Conservation (phyloP, 106 monocot genomes). For the Dendrobium huoshanense region DNA sequence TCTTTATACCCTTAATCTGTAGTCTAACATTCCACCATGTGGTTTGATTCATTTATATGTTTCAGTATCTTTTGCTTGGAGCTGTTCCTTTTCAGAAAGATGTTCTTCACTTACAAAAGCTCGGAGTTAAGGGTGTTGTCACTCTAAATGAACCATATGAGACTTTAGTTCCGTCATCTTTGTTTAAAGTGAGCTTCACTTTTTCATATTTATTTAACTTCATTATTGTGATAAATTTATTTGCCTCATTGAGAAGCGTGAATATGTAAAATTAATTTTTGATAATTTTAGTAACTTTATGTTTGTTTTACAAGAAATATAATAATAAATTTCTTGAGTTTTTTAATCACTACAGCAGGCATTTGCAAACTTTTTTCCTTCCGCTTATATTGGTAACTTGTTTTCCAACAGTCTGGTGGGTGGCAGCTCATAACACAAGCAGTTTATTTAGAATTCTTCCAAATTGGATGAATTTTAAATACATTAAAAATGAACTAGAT, state of each 20-base stretch:
- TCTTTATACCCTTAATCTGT: not conserved
- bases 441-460: too few species aligned
- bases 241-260: not conserved
- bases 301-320: not conserved
- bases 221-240: not conserved
- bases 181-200: constrained; percentile 36
- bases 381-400: not conserved
- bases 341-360: not conserved
- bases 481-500: too few species aligned
- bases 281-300: not conserved
- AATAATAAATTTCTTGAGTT: not conserved
- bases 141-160: constrained; percentile 76
- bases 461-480: too few species aligned
- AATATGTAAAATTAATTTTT: not conserved
- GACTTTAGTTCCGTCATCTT: constrained; percentile 63
- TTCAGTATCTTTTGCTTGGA: constrained; percentile 57
- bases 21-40: not conserved
- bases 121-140: constrained; percentile 63
- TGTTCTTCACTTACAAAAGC: constrained; percentile 49
- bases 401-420: not conserved
- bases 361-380: not conserved
- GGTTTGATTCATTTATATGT: not conserved
- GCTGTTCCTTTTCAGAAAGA: constrained; percentile 75
- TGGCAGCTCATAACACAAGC: too few species aligned
- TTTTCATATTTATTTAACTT: not conserved